Percentiles rank a stretch among this genome's conserved stretches.
Conservation (phyloP, 2,329 filamentous ascomycete species). For the Penicillium sp. region DNA sequence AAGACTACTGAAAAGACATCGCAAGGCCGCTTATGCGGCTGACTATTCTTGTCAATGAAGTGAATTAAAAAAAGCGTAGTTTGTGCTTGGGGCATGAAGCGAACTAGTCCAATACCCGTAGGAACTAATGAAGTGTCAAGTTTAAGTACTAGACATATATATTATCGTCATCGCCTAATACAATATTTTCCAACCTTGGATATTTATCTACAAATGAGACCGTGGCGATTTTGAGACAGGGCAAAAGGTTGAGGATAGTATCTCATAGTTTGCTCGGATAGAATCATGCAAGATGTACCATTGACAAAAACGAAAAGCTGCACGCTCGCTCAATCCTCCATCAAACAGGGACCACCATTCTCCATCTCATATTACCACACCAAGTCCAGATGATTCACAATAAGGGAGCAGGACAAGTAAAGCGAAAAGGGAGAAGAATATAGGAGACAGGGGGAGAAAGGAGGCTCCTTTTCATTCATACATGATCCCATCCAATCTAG, state of each 20-base stretch:
- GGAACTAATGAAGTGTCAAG: too few relatives aligned
- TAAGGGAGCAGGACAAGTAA: conserved; percentile 8
- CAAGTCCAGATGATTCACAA: conserved; percentile 1
- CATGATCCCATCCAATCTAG: conserved; percentile 17
- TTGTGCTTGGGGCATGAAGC: too few relatives aligned
- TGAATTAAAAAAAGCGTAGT: too few relatives aligned
- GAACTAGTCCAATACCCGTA: too few relatives aligned
- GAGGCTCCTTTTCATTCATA: conserved; percentile 18
- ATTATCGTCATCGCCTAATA: neutral
- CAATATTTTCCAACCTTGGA: neutral
- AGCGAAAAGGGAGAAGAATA: conserved; percentile 8
- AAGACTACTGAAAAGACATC: too few relatives aligned
- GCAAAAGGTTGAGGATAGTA: neutral
- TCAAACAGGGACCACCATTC: conserved; percentile 15
- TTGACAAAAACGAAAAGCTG: conserved; percentile 16
- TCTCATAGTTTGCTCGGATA: neutral
- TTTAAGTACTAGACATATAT: too few relatives aligned
- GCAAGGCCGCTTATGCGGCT: too few relatives aligned
- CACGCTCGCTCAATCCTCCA: conserved; percentile 27
- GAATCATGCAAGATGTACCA: conserved; percentile 22
- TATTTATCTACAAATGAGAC: neutral
- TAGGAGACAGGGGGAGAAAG: conserved; percentile 5
- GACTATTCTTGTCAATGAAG: too few relatives aligned
- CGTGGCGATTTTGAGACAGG: neutral
- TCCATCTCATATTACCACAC: conserved; percentile 22